Conservation (phyloP, 2,329 filamentous ascomycete genomes). For the Ceratocystis harringtonii region DNA sequence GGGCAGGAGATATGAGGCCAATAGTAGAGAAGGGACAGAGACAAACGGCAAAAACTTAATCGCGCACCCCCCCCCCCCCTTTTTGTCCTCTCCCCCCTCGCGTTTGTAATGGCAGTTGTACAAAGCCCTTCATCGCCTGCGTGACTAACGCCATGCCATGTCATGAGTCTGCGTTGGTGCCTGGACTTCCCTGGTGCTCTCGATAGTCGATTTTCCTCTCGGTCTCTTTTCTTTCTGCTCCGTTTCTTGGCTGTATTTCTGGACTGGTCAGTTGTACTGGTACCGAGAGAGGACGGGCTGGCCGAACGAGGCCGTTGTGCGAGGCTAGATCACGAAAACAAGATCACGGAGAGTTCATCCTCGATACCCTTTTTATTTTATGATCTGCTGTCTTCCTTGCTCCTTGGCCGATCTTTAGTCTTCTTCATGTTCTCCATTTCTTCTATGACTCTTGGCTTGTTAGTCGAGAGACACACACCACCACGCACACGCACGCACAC, state of each 20-base stretch:
- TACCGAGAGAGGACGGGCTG: not conserved
- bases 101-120: too few relatives aligned
- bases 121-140: too few relatives aligned
- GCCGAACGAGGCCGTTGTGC: not conserved
- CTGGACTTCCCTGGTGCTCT: too few relatives aligned
- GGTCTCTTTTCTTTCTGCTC: not conserved
- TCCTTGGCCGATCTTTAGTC: not conserved
- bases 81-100: not conserved
- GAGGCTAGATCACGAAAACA: not conserved
- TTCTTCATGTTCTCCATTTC: too few relatives aligned
- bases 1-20: not conserved
- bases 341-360: too few relatives aligned
- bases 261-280: not conserved
- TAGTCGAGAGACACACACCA: too few relatives aligned
- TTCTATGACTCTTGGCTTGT: too few relatives aligned
- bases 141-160: too few relatives aligned
- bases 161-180: too few relatives aligned
- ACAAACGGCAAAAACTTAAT: not conserved
- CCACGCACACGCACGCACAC: too few relatives aligned
- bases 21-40: not conserved
- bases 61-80: not conserved
- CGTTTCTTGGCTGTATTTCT: not conserved
- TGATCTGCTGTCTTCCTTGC: too few relatives aligned
- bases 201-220: not conserved
- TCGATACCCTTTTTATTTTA: too few relatives aligned